Percentiles rank a stretch among this genome's conserved stretches.
Conservation (phyloP, 106 monocot genomes). For the Dioscorea zingiberensis region DNA sequence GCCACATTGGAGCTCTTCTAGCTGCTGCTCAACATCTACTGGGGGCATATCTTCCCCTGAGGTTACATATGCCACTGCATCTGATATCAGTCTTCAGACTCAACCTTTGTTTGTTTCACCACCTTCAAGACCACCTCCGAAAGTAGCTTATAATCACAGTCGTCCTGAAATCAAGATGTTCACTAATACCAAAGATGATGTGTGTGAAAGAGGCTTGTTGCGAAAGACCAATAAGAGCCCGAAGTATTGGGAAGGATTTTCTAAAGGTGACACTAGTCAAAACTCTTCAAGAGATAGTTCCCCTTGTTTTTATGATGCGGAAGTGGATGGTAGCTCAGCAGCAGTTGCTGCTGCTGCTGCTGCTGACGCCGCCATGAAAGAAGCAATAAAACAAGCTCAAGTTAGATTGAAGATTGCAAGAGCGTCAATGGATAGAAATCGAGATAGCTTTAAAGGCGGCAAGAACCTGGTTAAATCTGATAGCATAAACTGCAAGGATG, state of each 20-base stretch:
- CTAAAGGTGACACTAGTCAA: slow-evolving; percentile 16
- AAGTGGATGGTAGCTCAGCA: slow-evolving; percentile 41
- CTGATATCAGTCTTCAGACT: slow-evolving; percentile 1
- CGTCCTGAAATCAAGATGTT: neutral
- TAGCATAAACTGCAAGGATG: slow-evolving; percentile 13
- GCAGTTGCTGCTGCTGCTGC: slow-evolving; percentile 37
- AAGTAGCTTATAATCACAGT: neutral
- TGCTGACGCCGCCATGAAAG: slow-evolving; percentile 79
- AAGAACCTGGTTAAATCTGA: slow-evolving; percentile 28
- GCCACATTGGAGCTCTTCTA: neutral
- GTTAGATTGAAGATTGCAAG: slow-evolving; percentile 72
- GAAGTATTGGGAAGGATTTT: neutral
- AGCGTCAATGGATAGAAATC: slow-evolving; percentile 64
- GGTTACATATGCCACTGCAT: neutral
- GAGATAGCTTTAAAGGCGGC: slow-evolving; percentile 31
- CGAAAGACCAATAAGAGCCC: neutral
- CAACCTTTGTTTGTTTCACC: neutral
- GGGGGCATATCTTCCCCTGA: neutral
- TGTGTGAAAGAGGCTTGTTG: neutral
- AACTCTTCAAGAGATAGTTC: slow-evolving; percentile 10
- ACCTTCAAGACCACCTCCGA: neutral
- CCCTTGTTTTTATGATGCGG: slow-evolving; percentile 31
- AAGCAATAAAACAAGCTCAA: slow-evolving; percentile 92
- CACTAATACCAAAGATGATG: neutral
- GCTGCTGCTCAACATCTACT: neutral